phyloP scores from a whole-genome alignment of 1,284 basidiomycete genomes.

The Hypsizygus ulmarius region DNA sequence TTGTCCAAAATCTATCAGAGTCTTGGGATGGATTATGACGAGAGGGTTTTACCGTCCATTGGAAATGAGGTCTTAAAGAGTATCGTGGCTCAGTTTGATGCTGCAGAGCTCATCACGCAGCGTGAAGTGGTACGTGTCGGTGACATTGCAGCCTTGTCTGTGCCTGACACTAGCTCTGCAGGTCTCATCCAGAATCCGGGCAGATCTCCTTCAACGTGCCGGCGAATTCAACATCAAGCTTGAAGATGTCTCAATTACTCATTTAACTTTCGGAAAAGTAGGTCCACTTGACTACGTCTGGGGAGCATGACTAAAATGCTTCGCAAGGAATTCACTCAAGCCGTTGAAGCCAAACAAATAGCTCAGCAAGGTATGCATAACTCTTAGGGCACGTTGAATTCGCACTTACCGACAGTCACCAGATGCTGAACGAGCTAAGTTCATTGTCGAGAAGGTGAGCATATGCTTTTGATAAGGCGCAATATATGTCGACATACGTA shows the following conservation, averaged over 20 bases:
- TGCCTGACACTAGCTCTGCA: slow-evolving; percentile 25
- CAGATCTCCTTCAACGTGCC: slow-evolving; percentile 90
- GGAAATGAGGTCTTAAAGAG: slow-evolving; percentile 98
- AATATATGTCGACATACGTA: slow-evolving; percentile 10
- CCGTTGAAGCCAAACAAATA: slow-evolving; percentile 98
- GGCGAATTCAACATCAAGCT: slow-evolving; percentile 95
- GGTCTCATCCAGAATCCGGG: slow-evolving; percentile 93
- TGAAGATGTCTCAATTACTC: slow-evolving; percentile 97
- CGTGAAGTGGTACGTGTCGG: slow-evolving; percentile 68
- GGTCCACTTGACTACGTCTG: slow-evolving; percentile 16
- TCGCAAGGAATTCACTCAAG: slow-evolving; percentile 81
- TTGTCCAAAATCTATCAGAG: slow-evolving; percentile 94
- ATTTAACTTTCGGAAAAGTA: slow-evolving; percentile 80
- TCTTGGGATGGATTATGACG: slow-evolving; percentile 95
- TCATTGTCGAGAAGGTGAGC: slow-evolving; percentile 93
- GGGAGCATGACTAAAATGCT: slow-evolving; percentile 18
- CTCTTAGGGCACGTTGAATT: not conserved
- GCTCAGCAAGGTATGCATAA: slow-evolving; percentile 79
- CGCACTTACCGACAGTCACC: slow-evolving; percentile 13
- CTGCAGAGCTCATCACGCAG: slow-evolving; percentile 92
- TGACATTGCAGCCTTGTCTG: not conserved
- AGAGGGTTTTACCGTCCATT: slow-evolving; percentile 90
- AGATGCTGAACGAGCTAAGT: slow-evolving; percentile 98
- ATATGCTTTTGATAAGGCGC: not conserved
- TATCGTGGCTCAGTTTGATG: slow-evolving; percentile 98